Evolutionary conservation across 257 asterid genomes (phyloP).

Genomic region (Jaltomata sinuosa): DNA sequence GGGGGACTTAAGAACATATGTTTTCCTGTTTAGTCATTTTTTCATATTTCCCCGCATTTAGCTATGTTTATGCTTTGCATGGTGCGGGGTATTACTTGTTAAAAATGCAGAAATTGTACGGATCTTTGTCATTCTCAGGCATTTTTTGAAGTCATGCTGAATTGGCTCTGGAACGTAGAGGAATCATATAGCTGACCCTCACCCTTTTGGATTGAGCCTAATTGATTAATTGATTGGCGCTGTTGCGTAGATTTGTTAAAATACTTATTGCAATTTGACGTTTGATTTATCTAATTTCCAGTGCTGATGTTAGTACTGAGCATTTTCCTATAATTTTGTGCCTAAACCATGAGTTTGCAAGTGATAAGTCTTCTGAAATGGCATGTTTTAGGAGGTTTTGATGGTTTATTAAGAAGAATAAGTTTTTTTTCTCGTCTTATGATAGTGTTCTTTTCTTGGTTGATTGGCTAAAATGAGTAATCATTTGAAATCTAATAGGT

Average conservation of each 20-base stretch:
- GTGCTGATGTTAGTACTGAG: neutral
- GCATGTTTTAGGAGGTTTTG: neutral
- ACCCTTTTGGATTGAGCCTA: neutral
- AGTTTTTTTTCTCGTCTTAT: neutral
- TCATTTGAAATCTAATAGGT: constrained; percentile 19
- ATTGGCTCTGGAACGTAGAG: neutral
- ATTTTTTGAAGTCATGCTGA: neutral
- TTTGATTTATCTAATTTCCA: neutral
- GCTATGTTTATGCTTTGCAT: neutral
- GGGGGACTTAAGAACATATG: neutral
- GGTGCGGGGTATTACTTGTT: neutral
- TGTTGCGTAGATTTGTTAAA: neutral
- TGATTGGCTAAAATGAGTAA: neutral
- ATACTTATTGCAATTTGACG: neutral
- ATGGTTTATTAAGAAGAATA: neutral
- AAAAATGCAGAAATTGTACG: neutral
- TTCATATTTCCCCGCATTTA: neutral
- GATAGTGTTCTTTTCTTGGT: neutral
- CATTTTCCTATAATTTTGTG: neutral
- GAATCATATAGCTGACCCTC: neutral
- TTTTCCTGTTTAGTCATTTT: neutral
- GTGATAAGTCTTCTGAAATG: neutral
- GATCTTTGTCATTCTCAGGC: neutral
- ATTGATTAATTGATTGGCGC: neutral
- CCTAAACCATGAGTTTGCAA: neutral